Evolutionary conservation across 495 filamentous ascomycete genomes (phyloP).

Genomic region (Aspergillus steynii): DNA sequence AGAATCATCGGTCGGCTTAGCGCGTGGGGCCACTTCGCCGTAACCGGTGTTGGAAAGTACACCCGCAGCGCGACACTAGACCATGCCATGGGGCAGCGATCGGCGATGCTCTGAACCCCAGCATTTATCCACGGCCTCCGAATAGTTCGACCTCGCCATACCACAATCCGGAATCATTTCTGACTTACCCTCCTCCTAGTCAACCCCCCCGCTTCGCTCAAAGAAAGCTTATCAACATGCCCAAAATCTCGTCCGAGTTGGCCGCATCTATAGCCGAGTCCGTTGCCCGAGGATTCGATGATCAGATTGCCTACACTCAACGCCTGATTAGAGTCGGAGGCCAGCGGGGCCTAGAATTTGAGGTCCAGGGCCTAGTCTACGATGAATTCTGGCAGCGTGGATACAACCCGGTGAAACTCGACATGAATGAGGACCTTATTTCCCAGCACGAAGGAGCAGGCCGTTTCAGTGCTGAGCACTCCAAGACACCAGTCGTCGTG

Average conservation of each 20-base stretch:
- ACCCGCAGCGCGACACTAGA: neutral
- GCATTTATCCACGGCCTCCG: neutral
- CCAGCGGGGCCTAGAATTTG: constrained; percentile 5
- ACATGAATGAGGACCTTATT: neutral
- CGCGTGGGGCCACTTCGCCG: neutral
- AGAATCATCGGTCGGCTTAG: too few species aligned
- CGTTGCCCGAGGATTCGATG: constrained; percentile 4
- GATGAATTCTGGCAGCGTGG: constrained; percentile 4
- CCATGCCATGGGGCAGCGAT: neutral
- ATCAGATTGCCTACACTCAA: constrained; percentile 7
- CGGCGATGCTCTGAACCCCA: neutral
- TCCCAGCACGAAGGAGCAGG: constrained; percentile 5
- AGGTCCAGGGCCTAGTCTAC: constrained; percentile 1
- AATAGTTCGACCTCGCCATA: neutral
- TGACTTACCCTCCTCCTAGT: neutral
- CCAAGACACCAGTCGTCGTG: constrained; percentile 7
- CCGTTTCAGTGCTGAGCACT: constrained; percentile 3
- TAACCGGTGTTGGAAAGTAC: neutral
- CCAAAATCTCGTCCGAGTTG: neutral
- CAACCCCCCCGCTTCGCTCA: neutral
- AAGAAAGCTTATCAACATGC: neutral
- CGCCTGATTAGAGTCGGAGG: constrained; percentile 6
- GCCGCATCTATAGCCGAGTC: constrained; percentile 8
- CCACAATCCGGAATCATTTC: neutral
- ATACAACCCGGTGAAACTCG: constrained; percentile 5